Evolutionary conservation across 2,329 filamentous ascomycete genomes (phyloP).

Genomic region (Nothopassalora personata): DNA sequence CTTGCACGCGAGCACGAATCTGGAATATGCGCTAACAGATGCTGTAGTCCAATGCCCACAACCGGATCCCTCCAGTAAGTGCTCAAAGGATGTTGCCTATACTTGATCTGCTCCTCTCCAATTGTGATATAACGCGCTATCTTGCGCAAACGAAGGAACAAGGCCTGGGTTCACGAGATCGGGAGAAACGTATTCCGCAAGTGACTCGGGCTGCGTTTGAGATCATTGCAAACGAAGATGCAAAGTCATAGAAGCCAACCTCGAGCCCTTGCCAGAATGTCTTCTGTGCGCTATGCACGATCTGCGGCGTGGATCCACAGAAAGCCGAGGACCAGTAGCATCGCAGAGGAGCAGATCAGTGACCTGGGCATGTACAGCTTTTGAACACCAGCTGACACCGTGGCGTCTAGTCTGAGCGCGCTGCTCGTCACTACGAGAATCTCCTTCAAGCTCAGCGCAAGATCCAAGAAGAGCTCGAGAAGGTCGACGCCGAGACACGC

Average conservation of each 20-base stretch:
- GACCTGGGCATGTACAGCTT: background rate
- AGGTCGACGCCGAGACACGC: constrained; percentile 78
- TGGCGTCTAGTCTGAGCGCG: constrained; percentile 75
- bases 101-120: background rate
- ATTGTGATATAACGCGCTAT: background rate
- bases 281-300: background rate
- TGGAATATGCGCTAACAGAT: constrained; percentile 1
- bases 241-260: no score
- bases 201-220: background rate
- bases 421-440: constrained; percentile 85
- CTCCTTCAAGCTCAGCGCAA: constrained; percentile 82
- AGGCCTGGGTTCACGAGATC: no score
- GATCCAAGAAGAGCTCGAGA: constrained; percentile 88
- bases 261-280: background rate
- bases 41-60: constrained; percentile 38
- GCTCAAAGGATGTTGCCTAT: background rate
- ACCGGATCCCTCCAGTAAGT: constrained; percentile 73
- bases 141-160: background rate
- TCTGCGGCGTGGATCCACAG: background rate
- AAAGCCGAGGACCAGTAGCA: background rate
- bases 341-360: background rate
- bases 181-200: no score
- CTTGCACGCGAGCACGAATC: background rate
- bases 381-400: constrained; percentile 13
- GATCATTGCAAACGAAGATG: no score